Conservation (phyloP, 2,329 filamentous ascomycete species). For the Neopestalotiopsis sp. region DNA sequence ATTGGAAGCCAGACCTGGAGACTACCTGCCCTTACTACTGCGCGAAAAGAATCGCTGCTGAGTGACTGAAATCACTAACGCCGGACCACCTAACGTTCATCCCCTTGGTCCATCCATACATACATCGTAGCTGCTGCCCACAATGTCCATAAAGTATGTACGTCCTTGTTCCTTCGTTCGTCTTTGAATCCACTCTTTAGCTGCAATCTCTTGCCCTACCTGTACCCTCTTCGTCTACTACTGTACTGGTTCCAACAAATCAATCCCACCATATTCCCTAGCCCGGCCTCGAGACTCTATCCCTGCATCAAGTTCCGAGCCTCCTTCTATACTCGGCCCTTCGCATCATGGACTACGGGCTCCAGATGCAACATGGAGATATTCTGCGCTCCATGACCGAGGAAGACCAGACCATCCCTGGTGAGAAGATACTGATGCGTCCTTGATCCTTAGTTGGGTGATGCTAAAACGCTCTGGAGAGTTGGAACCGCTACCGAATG, state of each 20-base stretch:
- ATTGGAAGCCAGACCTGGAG: not conserved
- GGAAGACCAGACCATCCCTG: constrained; percentile 33
- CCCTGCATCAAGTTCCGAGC: constrained; percentile 11
- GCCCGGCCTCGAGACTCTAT: constrained; percentile 1
- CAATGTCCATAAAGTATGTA: constrained; percentile 49
- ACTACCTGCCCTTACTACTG: not conserved
- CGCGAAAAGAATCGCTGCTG: constrained; percentile 3
- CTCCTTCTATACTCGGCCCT: not conserved
- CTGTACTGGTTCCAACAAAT: constrained; percentile 25
- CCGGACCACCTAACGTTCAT: constrained; percentile 23
- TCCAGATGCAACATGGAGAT: constrained; percentile 50
- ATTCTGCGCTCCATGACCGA: constrained; percentile 46
- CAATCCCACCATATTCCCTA: not conserved
- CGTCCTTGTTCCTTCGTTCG: constrained; percentile 32
- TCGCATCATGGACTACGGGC: constrained; percentile 40
- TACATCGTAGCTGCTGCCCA: constrained; percentile 25
- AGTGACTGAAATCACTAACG: constrained; percentile 6
- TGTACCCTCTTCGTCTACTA: constrained; percentile 22
- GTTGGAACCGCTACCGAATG: constrained; percentile 85
- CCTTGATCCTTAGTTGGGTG: constrained; percentile 70
- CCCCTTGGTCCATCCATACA: constrained; percentile 29
- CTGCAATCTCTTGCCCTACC: constrained; percentile 20
- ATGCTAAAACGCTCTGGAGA: constrained; percentile 79
- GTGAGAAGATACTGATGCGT: constrained; percentile 58
- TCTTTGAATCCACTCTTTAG: constrained; percentile 23